Evolutionary conservation across 2,329 filamentous ascomycete genomes (phyloP).

Genomic region (Fonsecaea pedrosoi): DNA sequence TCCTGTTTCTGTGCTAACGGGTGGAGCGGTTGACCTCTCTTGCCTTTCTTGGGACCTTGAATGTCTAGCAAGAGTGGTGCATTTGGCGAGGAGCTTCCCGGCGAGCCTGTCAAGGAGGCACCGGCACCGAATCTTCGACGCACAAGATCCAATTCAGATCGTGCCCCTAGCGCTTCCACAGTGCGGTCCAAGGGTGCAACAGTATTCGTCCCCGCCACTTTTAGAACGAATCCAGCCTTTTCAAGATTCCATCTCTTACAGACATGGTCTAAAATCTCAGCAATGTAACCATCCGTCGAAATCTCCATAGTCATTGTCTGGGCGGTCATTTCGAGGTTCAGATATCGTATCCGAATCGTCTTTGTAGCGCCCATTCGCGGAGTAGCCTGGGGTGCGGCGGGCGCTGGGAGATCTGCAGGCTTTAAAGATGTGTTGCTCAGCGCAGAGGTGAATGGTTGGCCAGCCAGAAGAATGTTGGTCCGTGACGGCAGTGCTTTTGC

Average conservation of each 20-base stretch:
- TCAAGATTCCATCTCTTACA: constrained; percentile 69
- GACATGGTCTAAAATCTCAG: constrained; percentile 69
- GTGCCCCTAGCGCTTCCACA: constrained; percentile 67
- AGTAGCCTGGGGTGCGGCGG: constrained; percentile 52
- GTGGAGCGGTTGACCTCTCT: constrained; percentile 53
- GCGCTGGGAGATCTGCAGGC: constrained; percentile 56
- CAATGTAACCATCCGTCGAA: constrained; percentile 70
- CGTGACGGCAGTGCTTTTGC: constrained; percentile 40
- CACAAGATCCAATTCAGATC: constrained; percentile 66
- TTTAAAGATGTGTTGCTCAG: constrained; percentile 54
- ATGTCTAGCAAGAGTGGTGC: constrained; percentile 65
- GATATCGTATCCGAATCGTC: constrained; percentile 66
- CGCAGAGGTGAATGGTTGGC: constrained; percentile 55
- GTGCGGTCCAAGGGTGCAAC: constrained; percentile 69
- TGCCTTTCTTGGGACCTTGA: constrained; percentile 50
- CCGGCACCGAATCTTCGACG: constrained; percentile 68
- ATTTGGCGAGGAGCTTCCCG: constrained; percentile 68
- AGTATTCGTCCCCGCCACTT: constrained; percentile 68
- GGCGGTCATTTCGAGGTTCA: constrained; percentile 63
- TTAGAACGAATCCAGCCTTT: constrained; percentile 68
- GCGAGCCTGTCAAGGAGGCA: constrained; percentile 62
- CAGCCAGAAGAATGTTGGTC: constrained; percentile 49
- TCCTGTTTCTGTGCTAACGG: constrained; percentile 57
- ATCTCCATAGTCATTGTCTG: constrained; percentile 63
- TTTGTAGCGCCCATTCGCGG: constrained; percentile 65